Evolutionary conservation across 1,284 basidiomycete species (phyloP).

Genomic region (Tremellales sp.): DNA sequence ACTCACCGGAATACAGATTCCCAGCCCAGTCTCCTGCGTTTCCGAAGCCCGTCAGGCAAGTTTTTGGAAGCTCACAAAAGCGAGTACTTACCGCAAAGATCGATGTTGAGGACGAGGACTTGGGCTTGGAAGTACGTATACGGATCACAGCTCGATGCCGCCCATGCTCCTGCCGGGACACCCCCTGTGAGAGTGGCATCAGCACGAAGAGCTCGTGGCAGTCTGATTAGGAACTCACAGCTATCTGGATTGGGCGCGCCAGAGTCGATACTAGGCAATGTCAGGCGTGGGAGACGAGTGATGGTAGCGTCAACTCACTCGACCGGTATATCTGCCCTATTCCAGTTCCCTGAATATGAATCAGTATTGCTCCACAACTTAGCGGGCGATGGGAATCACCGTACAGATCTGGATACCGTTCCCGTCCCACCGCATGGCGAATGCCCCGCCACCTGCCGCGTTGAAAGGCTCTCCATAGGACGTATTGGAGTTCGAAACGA

Average conservation of each 20-base stretch:
- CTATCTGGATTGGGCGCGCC: conserved; percentile 58
- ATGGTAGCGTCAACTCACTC: conserved; percentile 49
- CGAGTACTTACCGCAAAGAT: conserved; percentile 38
- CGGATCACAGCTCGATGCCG: conserved; percentile 61
- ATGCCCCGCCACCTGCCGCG: conserved; percentile 64
- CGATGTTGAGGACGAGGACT: conserved; percentile 64
- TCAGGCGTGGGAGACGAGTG: conserved; percentile 2
- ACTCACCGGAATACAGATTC: conserved; percentile 52
- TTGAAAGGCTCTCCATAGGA: conserved; percentile 73
- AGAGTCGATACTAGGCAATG: conserved; percentile 51
- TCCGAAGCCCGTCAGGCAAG: background rate
- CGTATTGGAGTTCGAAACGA: conserved; percentile 54
- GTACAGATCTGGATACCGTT: conserved; percentile 67
- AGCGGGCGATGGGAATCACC: conserved; percentile 10
- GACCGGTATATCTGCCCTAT: conserved; percentile 60
- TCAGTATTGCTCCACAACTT: background rate
- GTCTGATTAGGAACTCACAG: too few relatives aligned
- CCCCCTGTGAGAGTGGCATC: too few relatives aligned
- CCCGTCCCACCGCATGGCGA: conserved; percentile 64
- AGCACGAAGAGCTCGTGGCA: too few relatives aligned
- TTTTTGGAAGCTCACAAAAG: background rate
- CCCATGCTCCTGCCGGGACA: conserved; percentile 63
- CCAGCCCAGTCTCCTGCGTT: conserved; percentile 60
- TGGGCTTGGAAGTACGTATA: conserved; percentile 66
- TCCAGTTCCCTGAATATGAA: conserved; percentile 58